A percentile compares a stretch with the other conserved stretches of the same genome.
phyloP scores from a whole-genome alignment of 2,329 filamentous ascomycete species.

The Pseudopithomyces maydicus region DNA sequence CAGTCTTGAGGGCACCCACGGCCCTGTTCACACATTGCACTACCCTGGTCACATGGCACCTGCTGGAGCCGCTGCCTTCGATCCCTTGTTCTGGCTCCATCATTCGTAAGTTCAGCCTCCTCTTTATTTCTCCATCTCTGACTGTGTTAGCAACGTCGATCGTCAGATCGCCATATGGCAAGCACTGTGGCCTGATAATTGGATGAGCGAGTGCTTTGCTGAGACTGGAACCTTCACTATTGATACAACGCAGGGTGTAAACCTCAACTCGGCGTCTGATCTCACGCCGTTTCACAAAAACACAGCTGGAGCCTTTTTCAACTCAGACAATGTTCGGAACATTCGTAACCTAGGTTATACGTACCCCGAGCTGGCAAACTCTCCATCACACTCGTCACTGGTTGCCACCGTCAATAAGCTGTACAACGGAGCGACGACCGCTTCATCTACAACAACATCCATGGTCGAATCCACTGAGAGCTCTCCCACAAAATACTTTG shows the following conservation, averaged over 20 bases:
- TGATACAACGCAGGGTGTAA: no score
- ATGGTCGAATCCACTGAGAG: neutral
- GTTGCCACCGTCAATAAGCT: constrained; percentile 14
- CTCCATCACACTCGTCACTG: constrained; percentile 14
- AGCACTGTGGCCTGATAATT: constrained; percentile 68
- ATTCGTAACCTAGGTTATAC: constrained; percentile 22
- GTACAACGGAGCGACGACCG: constrained; percentile 14
- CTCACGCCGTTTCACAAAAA: constrained; percentile 28
- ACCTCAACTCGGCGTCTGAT: no score
- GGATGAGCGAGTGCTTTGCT: constrained; percentile 55
- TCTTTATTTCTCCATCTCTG: neutral
- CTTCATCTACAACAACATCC: neutral
- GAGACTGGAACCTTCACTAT: constrained; percentile 40
- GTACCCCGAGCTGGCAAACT: constrained; percentile 23
- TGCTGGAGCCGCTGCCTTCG: constrained; percentile 10
- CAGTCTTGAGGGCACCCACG: constrained; percentile 14
- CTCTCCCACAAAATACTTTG: constrained; percentile 12
- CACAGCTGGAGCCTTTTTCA: constrained; percentile 23
- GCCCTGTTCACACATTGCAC: constrained; percentile 10
- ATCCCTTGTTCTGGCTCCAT: constrained; percentile 21
- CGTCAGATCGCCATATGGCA: constrained; percentile 73
- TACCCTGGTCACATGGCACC: constrained; percentile 43
- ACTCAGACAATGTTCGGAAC: constrained; percentile 13
- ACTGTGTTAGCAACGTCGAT: constrained; percentile 19
- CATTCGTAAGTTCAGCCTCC: constrained; percentile 7